A percentile compares a stretch with the other conserved stretches of the same genome.
These are phyloP conservation scores for Eremothecium sinecaudum DNA, from an alignment of 1,139 yeast genomes.

Conservation along the genomic window DNA sequence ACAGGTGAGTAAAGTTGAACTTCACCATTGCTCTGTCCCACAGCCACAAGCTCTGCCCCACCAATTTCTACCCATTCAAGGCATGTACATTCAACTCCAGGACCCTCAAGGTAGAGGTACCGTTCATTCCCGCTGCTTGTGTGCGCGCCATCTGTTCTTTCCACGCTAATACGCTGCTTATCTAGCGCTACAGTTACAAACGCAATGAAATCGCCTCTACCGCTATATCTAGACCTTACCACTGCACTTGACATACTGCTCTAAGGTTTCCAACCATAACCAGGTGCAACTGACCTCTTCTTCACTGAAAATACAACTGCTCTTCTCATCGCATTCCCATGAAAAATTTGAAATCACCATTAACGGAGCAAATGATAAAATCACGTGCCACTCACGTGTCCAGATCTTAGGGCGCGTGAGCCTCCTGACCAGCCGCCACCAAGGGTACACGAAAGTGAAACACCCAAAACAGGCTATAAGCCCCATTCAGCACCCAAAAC, in stretches of 20 bases:
- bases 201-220: slow-evolving; percentile 52
- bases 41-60: slow-evolving; percentile 39
- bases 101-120: slow-evolving; percentile 41
- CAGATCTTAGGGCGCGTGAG: no score
- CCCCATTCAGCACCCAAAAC: no score
- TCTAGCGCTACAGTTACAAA: slow-evolving; percentile 64
- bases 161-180: slow-evolving; percentile 61
- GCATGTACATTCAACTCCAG: slow-evolving; percentile 41
- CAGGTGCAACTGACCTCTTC: no score
- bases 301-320: no score
- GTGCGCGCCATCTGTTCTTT: slow-evolving; percentile 41
- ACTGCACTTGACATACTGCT: slow-evolving; percentile 20
- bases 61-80: slow-evolving; percentile 45
- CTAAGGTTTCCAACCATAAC: no score
- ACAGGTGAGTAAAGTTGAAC: slow-evolving; percentile 61
- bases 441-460: no score
- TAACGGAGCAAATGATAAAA: neutral
- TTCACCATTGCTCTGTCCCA: slow-evolving; percentile 61
- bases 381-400: slow-evolving; percentile 2
- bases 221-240: slow-evolving; percentile 31
- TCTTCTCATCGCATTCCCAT: neutral
- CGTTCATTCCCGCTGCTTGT: slow-evolving; percentile 28
- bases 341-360: slow-evolving; percentile 1
- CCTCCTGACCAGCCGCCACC: no score
- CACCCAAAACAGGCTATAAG: no score